Percentiles rank a stretch among this genome's conserved stretches.
Conservation (phyloP, 768 basidiomycete genomes). For the Russula griseocarnosa region DNA sequence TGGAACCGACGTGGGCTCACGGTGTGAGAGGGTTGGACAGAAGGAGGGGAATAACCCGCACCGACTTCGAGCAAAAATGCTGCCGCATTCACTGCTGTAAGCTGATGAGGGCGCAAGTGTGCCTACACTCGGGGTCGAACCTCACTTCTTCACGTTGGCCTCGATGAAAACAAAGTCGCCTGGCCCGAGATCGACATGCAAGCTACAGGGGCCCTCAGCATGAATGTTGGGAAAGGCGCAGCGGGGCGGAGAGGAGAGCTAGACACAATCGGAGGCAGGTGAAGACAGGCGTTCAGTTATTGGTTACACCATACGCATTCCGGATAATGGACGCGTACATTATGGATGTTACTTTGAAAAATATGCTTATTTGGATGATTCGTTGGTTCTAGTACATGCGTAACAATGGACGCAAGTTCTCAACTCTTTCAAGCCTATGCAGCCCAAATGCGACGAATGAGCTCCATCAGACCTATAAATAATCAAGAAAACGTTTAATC, state of each 20-base stretch:
- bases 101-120: conserved; percentile 97
- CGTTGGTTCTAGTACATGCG: conserved; percentile 12
- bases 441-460: conserved; percentile 77
- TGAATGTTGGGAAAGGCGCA: not conserved
- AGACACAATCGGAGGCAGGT: not conserved
- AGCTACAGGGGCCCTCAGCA: conserved; percentile 95
- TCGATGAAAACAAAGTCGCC: conserved; percentile 99
- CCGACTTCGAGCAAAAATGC: conserved; percentile 91
- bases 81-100: conserved; percentile 92
- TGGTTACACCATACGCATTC: not conserved
- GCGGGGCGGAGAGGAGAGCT: too few relatives aligned
- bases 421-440: conserved; percentile 43
- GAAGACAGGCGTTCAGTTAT: not conserved
- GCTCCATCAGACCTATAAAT: conserved; percentile 73
- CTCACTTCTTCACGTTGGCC: conserved; percentile 99
- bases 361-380: not conserved
- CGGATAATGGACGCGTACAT: not conserved
- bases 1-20: conserved; percentile 55
- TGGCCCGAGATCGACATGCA: conserved; percentile 97
- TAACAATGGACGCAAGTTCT: too few relatives aligned
- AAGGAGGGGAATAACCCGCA: conserved; percentile 42
- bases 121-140: conserved; percentile 92
- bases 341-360: not conserved
- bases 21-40: conserved; percentile 41
- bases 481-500: conserved; percentile 9